Conservation (phyloP, 345 rosid species). For the Aquilaria sinensis region DNA sequence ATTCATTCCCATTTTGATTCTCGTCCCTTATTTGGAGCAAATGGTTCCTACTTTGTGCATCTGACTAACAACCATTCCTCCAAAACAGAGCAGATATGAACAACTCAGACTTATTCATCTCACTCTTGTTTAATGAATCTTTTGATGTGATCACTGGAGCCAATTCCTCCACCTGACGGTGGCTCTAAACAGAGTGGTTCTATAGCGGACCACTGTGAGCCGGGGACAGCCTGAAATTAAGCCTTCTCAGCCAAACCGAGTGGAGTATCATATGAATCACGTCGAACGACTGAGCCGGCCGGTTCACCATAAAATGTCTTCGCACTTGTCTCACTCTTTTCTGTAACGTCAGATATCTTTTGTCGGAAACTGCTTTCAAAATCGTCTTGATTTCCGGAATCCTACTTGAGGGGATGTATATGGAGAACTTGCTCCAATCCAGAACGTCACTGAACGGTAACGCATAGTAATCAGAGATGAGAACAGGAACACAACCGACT, state of each 20-base stretch:
- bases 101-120: too few species aligned
- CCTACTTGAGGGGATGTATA: slow-evolving; percentile 27
- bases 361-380: slow-evolving; percentile 29
- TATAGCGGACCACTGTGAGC: too few species aligned
- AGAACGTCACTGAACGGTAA: slow-evolving; percentile 51
- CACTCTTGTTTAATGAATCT: too few species aligned
- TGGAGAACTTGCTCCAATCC: slow-evolving; percentile 40
- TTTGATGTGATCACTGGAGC: too few species aligned
- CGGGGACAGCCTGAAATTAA: slow-evolving; percentile 27
- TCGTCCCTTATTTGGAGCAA: too few species aligned
- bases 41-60: too few species aligned
- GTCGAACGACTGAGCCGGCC: slow-evolving; percentile 46
- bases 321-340: slow-evolving; percentile 29
- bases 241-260: slow-evolving; percentile 58
- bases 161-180: too few species aligned
- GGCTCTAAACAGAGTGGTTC: too few species aligned
- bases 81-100: too few species aligned
- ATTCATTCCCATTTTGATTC: too few species aligned
- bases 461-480: slow-evolving; percentile 34
- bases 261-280: slow-evolving; percentile 53
- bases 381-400: slow-evolving; percentile 42
- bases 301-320: slow-evolving; percentile 46
- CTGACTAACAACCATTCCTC: too few species aligned
- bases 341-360: slow-evolving; percentile 33
- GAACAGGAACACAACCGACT: slow-evolving; percentile 41